Conservation (phyloP, 108 stramenopile species). For the Chaetoceros tenuissimus region DNA sequence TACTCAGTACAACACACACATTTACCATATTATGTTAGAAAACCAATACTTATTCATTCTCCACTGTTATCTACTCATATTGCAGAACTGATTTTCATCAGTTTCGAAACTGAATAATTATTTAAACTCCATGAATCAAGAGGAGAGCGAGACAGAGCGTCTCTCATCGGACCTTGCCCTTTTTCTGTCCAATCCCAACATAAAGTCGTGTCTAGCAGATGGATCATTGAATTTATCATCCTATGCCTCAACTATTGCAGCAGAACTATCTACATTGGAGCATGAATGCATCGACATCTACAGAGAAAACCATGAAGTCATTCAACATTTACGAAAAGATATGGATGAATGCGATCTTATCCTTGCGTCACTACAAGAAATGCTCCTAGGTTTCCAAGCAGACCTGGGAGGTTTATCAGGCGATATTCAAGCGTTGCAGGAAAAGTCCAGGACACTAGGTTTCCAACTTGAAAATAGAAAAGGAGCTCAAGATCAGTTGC, state of each 20-base stretch:
- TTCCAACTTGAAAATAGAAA: conserved; percentile 87
- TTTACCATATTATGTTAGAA: too few species aligned
- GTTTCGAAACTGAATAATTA: too few species aligned
- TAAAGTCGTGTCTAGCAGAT: conserved; percentile 67
- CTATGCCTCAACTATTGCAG: conserved; percentile 68
- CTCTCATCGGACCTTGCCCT: conserved; percentile 73
- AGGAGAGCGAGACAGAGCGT: conserved; percentile 42
- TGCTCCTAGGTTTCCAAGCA: conserved; percentile 97
- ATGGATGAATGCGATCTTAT: conserved; percentile 90
- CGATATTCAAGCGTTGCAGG: conserved; percentile 94
- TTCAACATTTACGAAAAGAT: conserved; percentile 59
- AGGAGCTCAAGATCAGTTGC: conserved; percentile 80
- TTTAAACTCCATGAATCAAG: too few species aligned
- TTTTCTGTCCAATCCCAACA: conserved; percentile 76
- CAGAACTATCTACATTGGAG: conserved; percentile 66
- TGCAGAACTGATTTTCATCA: too few species aligned
- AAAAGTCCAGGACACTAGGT: conserved; percentile 80
- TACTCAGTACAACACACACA: too few species aligned
- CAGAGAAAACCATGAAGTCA: conserved; percentile 48
- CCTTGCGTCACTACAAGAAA: conserved; percentile 90
- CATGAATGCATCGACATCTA: conserved; percentile 68
- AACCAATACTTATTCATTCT: too few species aligned
- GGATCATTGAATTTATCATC: conserved; percentile 74
- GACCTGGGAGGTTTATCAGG: conserved; percentile 94
- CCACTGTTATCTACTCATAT: too few species aligned